phyloP scores from a whole-genome alignment of 1,284 basidiomycete genomes.

The Pseudozyma sp. region DNA sequence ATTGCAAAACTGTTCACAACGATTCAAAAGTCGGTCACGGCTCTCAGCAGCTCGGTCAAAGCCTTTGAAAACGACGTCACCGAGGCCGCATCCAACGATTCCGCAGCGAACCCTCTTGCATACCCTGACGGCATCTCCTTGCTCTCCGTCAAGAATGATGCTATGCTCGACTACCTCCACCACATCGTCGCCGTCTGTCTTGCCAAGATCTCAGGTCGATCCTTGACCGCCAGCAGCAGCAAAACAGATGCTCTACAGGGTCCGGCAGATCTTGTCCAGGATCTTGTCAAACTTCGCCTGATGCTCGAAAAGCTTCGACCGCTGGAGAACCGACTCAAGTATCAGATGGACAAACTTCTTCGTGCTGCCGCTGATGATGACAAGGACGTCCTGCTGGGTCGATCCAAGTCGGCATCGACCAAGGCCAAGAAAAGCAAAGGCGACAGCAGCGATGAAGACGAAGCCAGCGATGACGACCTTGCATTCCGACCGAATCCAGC shows the following conservation, averaged over 20 bases:
- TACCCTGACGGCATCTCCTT: slow-evolving; percentile 82
- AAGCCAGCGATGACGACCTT: slow-evolving; percentile 77
- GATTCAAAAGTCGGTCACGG: slow-evolving; percentile 31
- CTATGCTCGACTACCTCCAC: slow-evolving; percentile 87
- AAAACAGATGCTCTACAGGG: slow-evolving; percentile 6
- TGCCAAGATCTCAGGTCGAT: slow-evolving; percentile 50
- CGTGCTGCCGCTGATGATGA: slow-evolving; percentile 54
- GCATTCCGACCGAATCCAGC: slow-evolving; percentile 88
- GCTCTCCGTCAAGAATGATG: slow-evolving; percentile 86
- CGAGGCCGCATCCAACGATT: slow-evolving; percentile 15
- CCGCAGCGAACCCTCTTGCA: slow-evolving; percentile 28
- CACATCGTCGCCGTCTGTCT: slow-evolving; percentile 76
- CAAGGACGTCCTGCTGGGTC: slow-evolving; percentile 35
- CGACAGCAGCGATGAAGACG: slow-evolving; percentile 72
- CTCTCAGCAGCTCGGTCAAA: slow-evolving; percentile 34
- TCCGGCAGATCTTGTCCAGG: slow-evolving; percentile 41
- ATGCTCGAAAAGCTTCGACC: slow-evolving; percentile 71
- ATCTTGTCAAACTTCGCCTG: slow-evolving; percentile 57
- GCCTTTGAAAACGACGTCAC: slow-evolving; percentile 33
- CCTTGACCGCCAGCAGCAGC: slow-evolving; percentile 27
- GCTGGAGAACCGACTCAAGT: slow-evolving; percentile 86
- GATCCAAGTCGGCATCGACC: slow-evolving; percentile 13
- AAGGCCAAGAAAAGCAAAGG: slow-evolving; percentile 51
- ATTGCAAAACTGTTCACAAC: slow-evolving; percentile 24
- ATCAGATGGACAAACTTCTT: slow-evolving; percentile 88